Conservation (phyloP, 2,329 filamentous ascomycete species). For the Emmonsiellopsis sp. region DNA sequence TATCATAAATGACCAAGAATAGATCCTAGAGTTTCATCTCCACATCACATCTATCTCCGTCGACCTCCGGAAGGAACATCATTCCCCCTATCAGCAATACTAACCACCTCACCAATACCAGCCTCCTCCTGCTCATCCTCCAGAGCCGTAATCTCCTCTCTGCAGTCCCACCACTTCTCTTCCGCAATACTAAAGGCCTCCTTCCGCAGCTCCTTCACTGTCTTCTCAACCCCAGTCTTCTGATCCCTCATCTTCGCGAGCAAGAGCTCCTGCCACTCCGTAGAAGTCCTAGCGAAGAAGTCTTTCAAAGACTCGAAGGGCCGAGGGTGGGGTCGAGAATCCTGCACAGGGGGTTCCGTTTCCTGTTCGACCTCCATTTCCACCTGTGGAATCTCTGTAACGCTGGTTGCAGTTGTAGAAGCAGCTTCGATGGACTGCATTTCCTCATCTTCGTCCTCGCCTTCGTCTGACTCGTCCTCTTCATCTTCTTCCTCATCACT, state of each 20-base stretch:
- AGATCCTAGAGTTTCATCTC: neutral
- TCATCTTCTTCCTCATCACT: slow-evolving; percentile 48
- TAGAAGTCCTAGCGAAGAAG: slow-evolving; percentile 80
- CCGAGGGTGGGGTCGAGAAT: slow-evolving; percentile 64
- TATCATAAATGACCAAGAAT: neutral
- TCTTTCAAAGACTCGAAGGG: slow-evolving; percentile 86
- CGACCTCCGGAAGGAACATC: slow-evolving; percentile 38
- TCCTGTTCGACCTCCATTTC: slow-evolving; percentile 30
- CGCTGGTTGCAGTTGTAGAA: slow-evolving; percentile 28
- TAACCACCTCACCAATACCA: slow-evolving; percentile 90
- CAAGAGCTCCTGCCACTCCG: slow-evolving; percentile 82
- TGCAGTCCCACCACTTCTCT: slow-evolving; percentile 97
- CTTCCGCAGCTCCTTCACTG: slow-evolving; percentile 86
- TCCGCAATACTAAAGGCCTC: slow-evolving; percentile 85
- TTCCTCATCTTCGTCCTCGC: slow-evolving; percentile 35
- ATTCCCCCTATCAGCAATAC: slow-evolving; percentile 61
- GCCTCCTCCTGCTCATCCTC: slow-evolving; percentile 96
- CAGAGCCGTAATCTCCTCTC: slow-evolving; percentile 81
- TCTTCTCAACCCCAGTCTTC: slow-evolving; percentile 46
- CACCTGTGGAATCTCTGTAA: slow-evolving; percentile 21
- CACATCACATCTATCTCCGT: slow-evolving; percentile 26
- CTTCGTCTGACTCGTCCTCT: slow-evolving; percentile 32
- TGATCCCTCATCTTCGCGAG: slow-evolving; percentile 65
- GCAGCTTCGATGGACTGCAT: slow-evolving; percentile 28
- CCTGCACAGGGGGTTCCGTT: slow-evolving; percentile 46